Conservation (phyloP, 2,329 filamentous ascomycete genomes). For the Xylariaceae sp. region DNA sequence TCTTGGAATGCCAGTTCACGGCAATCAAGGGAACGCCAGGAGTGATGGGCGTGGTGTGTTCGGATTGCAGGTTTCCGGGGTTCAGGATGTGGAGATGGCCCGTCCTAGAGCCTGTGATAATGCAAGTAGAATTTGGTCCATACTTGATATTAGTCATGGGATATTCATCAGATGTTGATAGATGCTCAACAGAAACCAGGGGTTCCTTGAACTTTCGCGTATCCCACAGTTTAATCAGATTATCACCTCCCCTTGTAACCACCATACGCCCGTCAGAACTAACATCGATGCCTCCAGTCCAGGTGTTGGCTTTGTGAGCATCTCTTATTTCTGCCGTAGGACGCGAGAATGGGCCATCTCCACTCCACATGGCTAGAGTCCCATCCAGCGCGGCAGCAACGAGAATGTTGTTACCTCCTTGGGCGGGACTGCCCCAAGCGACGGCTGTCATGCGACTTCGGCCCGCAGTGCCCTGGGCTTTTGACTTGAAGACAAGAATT, state of each 20-base stretch:
- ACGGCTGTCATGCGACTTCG: constrained; percentile 92
- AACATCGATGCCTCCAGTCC: constrained; percentile 89
- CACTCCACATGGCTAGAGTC: constrained; percentile 84
- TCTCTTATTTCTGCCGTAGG: constrained; percentile 78
- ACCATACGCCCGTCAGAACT: constrained; percentile 87
- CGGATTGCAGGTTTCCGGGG: constrained; percentile 78
- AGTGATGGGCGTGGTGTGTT: constrained; percentile 84
- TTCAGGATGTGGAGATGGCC: constrained; percentile 91
- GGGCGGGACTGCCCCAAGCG: constrained; percentile 71
- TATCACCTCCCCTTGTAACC: constrained; percentile 84
- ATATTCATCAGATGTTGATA: constrained; percentile 78
- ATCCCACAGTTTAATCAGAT: constrained; percentile 94
- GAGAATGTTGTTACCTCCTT: constrained; percentile 74
- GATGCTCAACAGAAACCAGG: constrained; percentile 70
- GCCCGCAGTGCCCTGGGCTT: constrained; percentile 78
- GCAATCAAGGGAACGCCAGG: constrained; percentile 75
- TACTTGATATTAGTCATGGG: constrained; percentile 85
- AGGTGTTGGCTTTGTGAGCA: constrained; percentile 76
- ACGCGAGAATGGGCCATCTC: constrained; percentile 77
- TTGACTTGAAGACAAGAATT: constrained; percentile 93
- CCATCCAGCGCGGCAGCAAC: constrained; percentile 83
- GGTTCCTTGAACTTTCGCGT: constrained; percentile 91
- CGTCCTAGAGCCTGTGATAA: constrained; percentile 81
- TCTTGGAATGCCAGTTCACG: constrained; percentile 85
- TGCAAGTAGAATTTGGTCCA: constrained; percentile 73